A percentile compares a stretch with the other conserved stretches of the same genome.
Evolutionary conservation across 2,329 filamentous ascomycete species (phyloP).

Genomic region (Pseudogymnoascus sp.): DNA sequence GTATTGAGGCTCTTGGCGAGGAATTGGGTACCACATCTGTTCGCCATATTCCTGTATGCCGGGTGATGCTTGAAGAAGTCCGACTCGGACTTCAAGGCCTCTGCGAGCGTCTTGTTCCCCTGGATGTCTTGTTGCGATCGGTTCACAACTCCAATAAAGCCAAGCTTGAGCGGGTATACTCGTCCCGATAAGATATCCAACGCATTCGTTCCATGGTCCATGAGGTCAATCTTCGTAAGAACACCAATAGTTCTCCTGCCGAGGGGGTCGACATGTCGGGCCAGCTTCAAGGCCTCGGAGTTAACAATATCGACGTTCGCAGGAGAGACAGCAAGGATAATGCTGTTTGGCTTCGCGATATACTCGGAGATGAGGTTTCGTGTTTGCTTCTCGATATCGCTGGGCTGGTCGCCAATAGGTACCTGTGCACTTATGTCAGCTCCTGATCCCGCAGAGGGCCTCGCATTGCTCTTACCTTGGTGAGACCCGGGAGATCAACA

Average conservation of each 20-base stretch:
- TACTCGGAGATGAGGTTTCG: constrained; percentile 94
- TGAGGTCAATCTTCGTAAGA: constrained; percentile 91
- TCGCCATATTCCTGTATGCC: constrained; percentile 93
- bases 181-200: constrained; percentile 95
- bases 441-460: not conserved
- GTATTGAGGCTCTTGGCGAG: constrained; percentile 91
- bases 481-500: constrained; percentile 90
- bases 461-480: constrained; percentile 56
- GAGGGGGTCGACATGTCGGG: constrained; percentile 91
- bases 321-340: constrained; percentile 90
- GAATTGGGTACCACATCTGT: constrained; percentile 86
- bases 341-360: constrained; percentile 97
- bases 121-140: constrained; percentile 97
- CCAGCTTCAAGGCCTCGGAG: constrained; percentile 93
- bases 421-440: constrained; percentile 45
- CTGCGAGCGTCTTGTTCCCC: constrained; percentile 86
- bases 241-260: constrained; percentile 94
- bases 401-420: constrained; percentile 93
- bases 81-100: constrained; percentile 79
- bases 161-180: constrained; percentile 92
- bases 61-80: constrained; percentile 98
- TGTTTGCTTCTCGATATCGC: constrained; percentile 98
- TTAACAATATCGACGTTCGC: constrained; percentile 98
- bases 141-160: constrained; percentile 97
- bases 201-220: constrained; percentile 98